Evolutionary conservation across 495 filamentous ascomycete species (phyloP), one percentile per base, ranked within the genome.

Genomic region (Penicillium silybi): DNA sequence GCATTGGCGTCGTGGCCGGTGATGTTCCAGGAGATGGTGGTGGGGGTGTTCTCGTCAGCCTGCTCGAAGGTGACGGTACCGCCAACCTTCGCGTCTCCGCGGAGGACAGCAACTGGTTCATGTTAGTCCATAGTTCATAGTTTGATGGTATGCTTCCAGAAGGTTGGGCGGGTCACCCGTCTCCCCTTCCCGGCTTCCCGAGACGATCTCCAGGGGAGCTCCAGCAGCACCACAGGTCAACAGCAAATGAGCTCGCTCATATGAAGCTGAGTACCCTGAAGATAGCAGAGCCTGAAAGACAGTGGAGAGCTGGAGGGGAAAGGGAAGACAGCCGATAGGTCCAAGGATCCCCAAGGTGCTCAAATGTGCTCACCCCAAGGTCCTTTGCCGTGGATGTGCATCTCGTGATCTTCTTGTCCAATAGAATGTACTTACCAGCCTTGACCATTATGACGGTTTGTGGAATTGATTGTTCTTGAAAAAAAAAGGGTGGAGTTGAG

Each of bases 1-100:
- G 93, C 92, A 63, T 95, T 97, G 75, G 92, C 66, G 67, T 97
- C 92, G 75, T 95, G 75, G 79, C 92, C 91, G 57, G 81, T 82
- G 76, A 97, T 92, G 75, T 97, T 83, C 83, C 88, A 97, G 60
- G 86, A 80, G 75, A 97, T 80, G 70, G 81, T 95, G 64, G 93
- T 97, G 50, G 85, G 81, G 62, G 79, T 66, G 64, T 72, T 80
- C 80, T 96, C 93, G 73, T 77, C 80, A 51, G 79, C 77, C 79
- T 97, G 93, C 78, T 95, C 89, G 73, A 98, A 96, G 79, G 85
- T 90, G 66, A 98, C 87, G 68, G 87, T 92, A 65, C 93, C 93
- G 57, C 80, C 71, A 76, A 98, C 79, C 77, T 87, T 92, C 68
- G 92, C 89, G 81, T 97, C 95, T 79, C 93, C 93, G 74, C 93